Conservation (phyloP, 2,329 filamentous ascomycete species). For the Rasamsonia emersonii region DNA sequence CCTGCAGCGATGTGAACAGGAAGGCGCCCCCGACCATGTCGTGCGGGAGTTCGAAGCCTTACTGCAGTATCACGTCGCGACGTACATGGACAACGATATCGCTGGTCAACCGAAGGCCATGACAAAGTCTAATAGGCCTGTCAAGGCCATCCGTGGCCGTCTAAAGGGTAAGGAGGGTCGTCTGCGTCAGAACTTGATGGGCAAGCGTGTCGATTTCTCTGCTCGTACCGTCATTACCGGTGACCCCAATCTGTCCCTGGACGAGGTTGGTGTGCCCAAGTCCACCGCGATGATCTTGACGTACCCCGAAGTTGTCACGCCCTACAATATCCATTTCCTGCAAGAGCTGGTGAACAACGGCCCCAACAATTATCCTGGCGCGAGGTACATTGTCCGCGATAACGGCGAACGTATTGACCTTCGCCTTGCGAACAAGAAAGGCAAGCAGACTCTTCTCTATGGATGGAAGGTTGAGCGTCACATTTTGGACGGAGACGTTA, state of each 20-base stretch:
- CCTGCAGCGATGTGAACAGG: slow-evolving; percentile 79
- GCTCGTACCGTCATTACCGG: slow-evolving; percentile 99
- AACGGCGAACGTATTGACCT: slow-evolving; percentile 93
- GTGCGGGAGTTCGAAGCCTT: slow-evolving; percentile 83
- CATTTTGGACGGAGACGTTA: slow-evolving; percentile 90
- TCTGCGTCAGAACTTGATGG: slow-evolving; percentile 97
- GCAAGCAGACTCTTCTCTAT: slow-evolving; percentile 74
- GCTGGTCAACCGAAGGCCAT: slow-evolving; percentile 88
- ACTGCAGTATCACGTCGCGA: slow-evolving; percentile 95
- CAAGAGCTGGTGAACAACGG: slow-evolving; percentile 86
- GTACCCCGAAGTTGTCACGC: slow-evolving; percentile 94
- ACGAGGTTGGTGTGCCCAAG: slow-evolving; percentile 92
- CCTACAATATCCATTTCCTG: slow-evolving; percentile 92
- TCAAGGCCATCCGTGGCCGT: slow-evolving; percentile 93
- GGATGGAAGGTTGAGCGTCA: slow-evolving; percentile 99
- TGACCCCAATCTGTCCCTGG: slow-evolving; percentile 90
- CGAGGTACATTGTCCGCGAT: slow-evolving; percentile 89
- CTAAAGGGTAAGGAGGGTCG: slow-evolving; percentile 99
- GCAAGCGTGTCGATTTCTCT: slow-evolving; percentile 98
- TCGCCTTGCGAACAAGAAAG: slow-evolving; percentile 81
- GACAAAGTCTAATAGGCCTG: slow-evolving; percentile 92
- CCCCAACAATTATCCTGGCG: slow-evolving; percentile 89
- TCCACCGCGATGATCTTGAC: slow-evolving; percentile 90
- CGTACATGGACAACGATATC: slow-evolving; percentile 99
- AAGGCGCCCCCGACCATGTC: slow-evolving; percentile 87